Conservation (phyloP, 2,329 filamentous ascomycete genomes). For the Neofusicoccum sp. region DNA sequence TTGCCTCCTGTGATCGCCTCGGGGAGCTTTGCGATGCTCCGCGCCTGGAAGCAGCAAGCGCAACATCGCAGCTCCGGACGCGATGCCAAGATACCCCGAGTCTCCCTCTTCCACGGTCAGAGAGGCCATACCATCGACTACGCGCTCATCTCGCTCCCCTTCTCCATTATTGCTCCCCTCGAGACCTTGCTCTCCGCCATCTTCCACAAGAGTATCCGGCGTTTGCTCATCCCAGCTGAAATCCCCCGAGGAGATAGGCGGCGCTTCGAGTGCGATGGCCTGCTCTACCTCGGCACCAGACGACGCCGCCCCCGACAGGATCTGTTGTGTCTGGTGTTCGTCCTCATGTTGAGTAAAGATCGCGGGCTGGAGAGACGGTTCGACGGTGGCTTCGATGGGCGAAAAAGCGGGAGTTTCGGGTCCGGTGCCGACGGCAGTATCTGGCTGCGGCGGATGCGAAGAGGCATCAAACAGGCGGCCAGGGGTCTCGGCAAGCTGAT, state of each 20-base stretch:
- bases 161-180: slow-evolving; percentile 14
- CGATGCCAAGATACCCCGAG: slow-evolving; percentile 47
- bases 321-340: not conserved
- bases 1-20: slow-evolving; percentile 13
- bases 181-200: slow-evolving; percentile 10
- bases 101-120: slow-evolving; percentile 34
- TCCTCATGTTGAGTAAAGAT: not conserved
- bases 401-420: not conserved
- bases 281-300: not conserved
- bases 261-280: slow-evolving; percentile 23
- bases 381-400: not conserved
- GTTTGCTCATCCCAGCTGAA: slow-evolving; percentile 30
- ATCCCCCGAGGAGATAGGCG: slow-evolving; percentile 25
- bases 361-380: not conserved
- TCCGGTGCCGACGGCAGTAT: too few species aligned
- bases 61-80: slow-evolving; percentile 47
- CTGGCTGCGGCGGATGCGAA: not conserved
- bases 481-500: not conserved
- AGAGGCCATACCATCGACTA: slow-evolving; percentile 33
- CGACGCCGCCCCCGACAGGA: not conserved
- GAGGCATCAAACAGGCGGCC: not conserved
- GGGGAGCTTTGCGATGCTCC: slow-evolving; percentile 12
- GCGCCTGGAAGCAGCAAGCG: slow-evolving; percentile 30
- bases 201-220: slow-evolving; percentile 7
- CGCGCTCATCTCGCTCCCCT: slow-evolving; percentile 20